phyloP scores from a whole-genome alignment of 257 asterid genomes.

The Rauvolfia tetraphylla region DNA sequence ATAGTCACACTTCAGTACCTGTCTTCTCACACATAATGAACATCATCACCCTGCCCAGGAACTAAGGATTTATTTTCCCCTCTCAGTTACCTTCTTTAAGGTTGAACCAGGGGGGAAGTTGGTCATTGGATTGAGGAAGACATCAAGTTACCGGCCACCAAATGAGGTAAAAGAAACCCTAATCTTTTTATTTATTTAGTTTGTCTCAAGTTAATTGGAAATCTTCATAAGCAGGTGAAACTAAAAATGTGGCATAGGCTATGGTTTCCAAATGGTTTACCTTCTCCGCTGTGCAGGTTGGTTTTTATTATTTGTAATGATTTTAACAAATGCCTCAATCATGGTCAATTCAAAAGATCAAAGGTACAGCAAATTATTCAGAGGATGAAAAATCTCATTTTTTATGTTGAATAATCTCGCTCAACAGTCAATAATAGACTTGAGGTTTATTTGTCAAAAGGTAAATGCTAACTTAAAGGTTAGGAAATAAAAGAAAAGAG shows the following conservation, averaged over 20 bases:
- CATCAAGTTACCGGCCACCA: slow-evolving; percentile 21
- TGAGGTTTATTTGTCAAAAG: not conserved
- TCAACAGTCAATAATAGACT: not conserved
- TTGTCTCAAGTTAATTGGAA: not conserved
- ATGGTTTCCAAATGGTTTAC: not conserved
- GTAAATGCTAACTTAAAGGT: not conserved
- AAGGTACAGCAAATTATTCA: not conserved
- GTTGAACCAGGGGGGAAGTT: slow-evolving; percentile 61
- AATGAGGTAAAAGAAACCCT: slow-evolving; percentile 9
- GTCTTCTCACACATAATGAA: not conserved
- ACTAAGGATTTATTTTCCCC: not conserved
- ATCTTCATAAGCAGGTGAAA: not conserved
- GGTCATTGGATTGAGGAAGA: slow-evolving; percentile 61
- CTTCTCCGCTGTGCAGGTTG: not conserved
- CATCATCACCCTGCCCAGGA: not conserved
- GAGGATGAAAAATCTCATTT: not conserved
- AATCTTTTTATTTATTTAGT: not conserved
- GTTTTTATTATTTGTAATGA: not conserved
- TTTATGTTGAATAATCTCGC: no score
- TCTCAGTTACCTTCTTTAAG: slow-evolving; percentile 60
- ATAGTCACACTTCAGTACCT: not conserved
- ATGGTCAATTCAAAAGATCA: not conserved
- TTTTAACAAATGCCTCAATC: not conserved
- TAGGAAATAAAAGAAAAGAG: not conserved
- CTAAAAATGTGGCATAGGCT: not conserved